Conservation (phyloP, 306 rosid species). For the Pterocarpus macrocarpus region DNA sequence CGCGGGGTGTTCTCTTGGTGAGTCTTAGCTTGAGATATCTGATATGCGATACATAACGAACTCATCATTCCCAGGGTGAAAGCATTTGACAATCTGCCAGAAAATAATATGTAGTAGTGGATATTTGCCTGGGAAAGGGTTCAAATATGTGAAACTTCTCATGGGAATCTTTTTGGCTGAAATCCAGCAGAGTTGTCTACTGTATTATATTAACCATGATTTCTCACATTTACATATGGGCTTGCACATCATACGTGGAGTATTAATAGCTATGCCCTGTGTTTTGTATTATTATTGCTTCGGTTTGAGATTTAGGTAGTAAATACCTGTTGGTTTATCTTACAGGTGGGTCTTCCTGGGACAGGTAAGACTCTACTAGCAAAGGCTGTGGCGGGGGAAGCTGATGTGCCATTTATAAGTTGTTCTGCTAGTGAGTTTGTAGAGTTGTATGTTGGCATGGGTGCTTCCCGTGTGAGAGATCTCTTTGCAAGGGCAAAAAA, state of each 20-base stretch:
- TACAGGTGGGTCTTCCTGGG: slow-evolving; percentile 99
- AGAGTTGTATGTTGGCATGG: slow-evolving; percentile 99
- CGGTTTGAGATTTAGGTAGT: slow-evolving; percentile 31
- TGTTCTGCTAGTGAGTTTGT: slow-evolving; percentile 99
- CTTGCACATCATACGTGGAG: slow-evolving; percentile 11
- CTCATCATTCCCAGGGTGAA: slow-evolving; percentile 9
- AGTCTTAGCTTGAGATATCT: slow-evolving; percentile 55
- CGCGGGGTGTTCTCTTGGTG: slow-evolving; percentile 98
- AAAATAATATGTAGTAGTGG: not conserved
- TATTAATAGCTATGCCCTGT: slow-evolving; percentile 34
- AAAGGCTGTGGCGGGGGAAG: slow-evolving; percentile 99
- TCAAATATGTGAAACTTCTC: slow-evolving; percentile 42
- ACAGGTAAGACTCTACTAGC: slow-evolving; percentile 99
- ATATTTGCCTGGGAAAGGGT: slow-evolving; percentile 23
- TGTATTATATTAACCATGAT: slow-evolving; percentile 15
- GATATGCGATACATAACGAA: slow-evolving; percentile 3
- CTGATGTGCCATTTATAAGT: slow-evolving; percentile 96
- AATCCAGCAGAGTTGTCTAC: slow-evolving; percentile 9
- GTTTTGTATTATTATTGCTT: slow-evolving; percentile 24
- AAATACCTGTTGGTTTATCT: slow-evolving; percentile 48
- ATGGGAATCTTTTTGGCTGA: slow-evolving; percentile 27
- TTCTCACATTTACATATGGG: slow-evolving; percentile 28
- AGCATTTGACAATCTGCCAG: slow-evolving; percentile 23
- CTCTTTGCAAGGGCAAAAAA: slow-evolving; percentile 99
- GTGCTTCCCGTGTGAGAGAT: slow-evolving; percentile 99